Evolutionary conservation across 1,139 yeast genomes (phyloP).

Genomic region (Yamadazyma blattariae): DNA sequence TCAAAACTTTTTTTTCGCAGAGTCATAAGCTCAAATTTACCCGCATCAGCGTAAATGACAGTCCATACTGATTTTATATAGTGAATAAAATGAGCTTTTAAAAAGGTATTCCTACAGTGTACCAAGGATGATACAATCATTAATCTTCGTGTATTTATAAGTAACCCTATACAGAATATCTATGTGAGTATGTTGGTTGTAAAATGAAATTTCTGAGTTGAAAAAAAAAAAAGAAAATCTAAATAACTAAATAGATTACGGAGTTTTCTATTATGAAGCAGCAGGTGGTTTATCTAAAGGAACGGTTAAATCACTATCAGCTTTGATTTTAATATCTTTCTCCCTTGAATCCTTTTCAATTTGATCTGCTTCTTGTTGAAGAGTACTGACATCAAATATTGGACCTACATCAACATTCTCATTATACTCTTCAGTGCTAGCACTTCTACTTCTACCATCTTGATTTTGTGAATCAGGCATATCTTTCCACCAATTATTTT

Average conservation of each 20-base stretch:
- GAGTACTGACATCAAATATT: constrained; percentile 47
- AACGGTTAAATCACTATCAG: constrained; percentile 14
- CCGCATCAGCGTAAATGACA: constrained; percentile 10
- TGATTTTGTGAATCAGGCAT: constrained; percentile 36
- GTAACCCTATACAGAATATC: too few species aligned
- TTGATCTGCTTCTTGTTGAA: constrained; percentile 43
- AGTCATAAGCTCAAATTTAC: constrained; percentile 1
- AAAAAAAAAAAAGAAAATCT: too few species aligned
- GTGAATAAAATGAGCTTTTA: too few species aligned
- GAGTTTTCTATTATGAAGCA: too few species aligned
- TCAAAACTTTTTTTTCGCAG: constrained; percentile 6
- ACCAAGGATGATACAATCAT: too few species aligned
- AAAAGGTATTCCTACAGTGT: too few species aligned
- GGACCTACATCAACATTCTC: constrained; percentile 17
- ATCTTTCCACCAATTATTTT: constrained; percentile 87
- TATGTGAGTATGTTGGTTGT: too few species aligned
- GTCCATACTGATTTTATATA: background rate
- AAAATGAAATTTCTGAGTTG: too few species aligned
- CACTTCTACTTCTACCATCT: constrained; percentile 1
- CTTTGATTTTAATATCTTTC: constrained; percentile 15
- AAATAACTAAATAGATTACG: too few species aligned
- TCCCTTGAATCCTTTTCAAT: constrained; percentile 32
- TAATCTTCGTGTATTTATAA: too few species aligned
- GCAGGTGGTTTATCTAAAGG: constrained; percentile 1
- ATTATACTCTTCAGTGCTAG: constrained; percentile 13